Base-by-base conservation (phyloP, 352 stramenopile species). In the Pythium guiyangense region DNA sequence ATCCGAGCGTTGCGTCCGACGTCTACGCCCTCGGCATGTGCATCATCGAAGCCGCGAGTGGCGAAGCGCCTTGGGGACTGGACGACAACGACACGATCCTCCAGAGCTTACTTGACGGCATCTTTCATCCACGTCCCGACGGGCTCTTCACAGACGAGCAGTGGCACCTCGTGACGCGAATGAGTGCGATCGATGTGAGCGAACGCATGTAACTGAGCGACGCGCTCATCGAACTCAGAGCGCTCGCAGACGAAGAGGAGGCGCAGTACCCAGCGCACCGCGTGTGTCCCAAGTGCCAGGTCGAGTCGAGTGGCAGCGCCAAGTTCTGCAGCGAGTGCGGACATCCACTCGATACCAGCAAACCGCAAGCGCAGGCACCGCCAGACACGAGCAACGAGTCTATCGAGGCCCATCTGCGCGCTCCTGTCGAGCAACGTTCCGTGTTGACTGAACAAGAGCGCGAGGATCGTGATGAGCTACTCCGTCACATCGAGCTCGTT, bases 21-120 rank as follows among this genome's bases (percentile, higher is more conserved):
- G 49, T 82, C 8, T 82, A 71, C 52, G 57, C 64, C 4, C 70
- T 82, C 26, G 73, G 70, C 25, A 75, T 79, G 68, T 79, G 70
- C 40, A 71, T 79, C 26, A 57, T 71, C 20, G 73, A 82, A 40
- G 70, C 70, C 0, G 64, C 77, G 50, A 75, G 53, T 5, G 57
- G 61, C 15, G 60, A 75, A 22, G 48, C 52, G 42, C 73, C 73
- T 18, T 82, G 69, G 48, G 62, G 52, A 1, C n/a, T 68, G 22
- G 57, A 65, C 0, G 66, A 66, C 22, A 63, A 70, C 9, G 62
- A 74, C 27, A 58, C 54, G 9, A 67, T 76, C 26, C 40, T 76
- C n/a, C 62, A 70, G 14, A 55, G 57, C 31, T 39, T 66, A 3
- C 27, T 62, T 11, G 39, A 61, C 18, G 59, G 59, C 18, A n/a